Percentiles rank a stretch among this genome's conserved stretches.
phyloP scores from a whole-genome alignment of 2,329 filamentous ascomycete species.

The Cordyceps militaris region DNA sequence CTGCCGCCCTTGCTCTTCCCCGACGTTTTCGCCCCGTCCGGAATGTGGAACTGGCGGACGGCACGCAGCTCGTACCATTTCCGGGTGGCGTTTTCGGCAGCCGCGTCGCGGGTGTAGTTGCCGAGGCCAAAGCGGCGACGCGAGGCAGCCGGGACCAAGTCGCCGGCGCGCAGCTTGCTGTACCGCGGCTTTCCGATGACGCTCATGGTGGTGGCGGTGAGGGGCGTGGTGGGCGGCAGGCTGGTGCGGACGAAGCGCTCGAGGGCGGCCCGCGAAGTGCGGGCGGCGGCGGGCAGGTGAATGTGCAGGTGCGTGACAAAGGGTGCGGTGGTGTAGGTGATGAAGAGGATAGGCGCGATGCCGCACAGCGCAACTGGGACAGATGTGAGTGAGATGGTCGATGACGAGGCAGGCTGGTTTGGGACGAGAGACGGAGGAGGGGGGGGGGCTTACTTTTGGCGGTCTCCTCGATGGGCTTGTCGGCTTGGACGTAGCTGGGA shows the following conservation, averaged over 20 bases:
- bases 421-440: not conserved
- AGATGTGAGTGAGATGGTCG: not conserved
- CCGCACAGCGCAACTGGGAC: constrained; percentile 50
- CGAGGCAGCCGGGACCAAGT: constrained; percentile 25
- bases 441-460: constrained; percentile 29
- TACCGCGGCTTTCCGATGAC: constrained; percentile 47
- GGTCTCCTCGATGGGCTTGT: constrained; percentile 29
- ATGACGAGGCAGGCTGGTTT: not conserved
- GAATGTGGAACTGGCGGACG: constrained; percentile 32
- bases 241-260: constrained; percentile 43
- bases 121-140: constrained; percentile 33
- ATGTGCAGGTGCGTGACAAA: constrained; percentile 69
- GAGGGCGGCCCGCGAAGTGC: constrained; percentile 50
- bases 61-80: constrained; percentile 36
- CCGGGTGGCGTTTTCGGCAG: constrained; percentile 26
- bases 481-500: constrained; percentile 47
- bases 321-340: constrained; percentile 58
- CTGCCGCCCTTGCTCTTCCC: constrained; percentile 12
- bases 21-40: constrained; percentile 19
- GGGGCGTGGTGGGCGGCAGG: constrained; percentile 36
- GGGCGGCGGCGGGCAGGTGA: constrained; percentile 58
- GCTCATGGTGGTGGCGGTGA: constrained; percentile 51
- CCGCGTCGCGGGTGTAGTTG: constrained; percentile 33
- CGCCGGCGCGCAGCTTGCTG: constrained; percentile 34
- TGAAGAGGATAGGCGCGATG: constrained; percentile 56